A percentile compares a stretch with the other conserved stretches of the same genome.
Evolutionary conservation across 768 basidiomycete genomes (phyloP).

Genomic region (Mycena sanguinolenta): DNA sequence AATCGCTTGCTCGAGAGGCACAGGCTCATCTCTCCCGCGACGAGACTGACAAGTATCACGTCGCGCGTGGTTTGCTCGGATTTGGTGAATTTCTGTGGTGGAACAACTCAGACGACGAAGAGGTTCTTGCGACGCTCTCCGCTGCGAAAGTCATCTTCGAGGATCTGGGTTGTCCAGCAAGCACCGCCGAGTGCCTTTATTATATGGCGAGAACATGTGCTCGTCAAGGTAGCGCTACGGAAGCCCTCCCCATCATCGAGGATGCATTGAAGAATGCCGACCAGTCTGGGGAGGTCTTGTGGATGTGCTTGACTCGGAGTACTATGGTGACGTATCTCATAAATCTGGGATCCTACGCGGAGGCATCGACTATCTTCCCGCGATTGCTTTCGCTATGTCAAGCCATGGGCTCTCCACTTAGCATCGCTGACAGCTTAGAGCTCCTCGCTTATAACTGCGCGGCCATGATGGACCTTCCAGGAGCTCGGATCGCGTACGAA

Average conservation of each 20-base stretch:
- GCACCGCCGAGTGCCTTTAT: slow-evolving; percentile 29
- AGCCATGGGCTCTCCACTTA: neutral
- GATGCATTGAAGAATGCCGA: slow-evolving; percentile 2
- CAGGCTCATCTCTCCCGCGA: neutral
- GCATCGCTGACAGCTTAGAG: slow-evolving; percentile 26
- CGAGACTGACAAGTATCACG: neutral
- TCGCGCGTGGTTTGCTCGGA: neutral
- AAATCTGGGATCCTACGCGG: neutral
- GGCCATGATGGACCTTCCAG: slow-evolving; percentile 18
- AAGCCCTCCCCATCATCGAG: slow-evolving; percentile 11
- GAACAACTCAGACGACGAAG: neutral
- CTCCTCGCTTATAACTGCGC: slow-evolving; percentile 22
- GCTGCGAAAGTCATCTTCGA: slow-evolving; percentile 24
- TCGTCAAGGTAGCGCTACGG: neutral
- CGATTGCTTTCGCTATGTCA: neutral
- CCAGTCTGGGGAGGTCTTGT: neutral
- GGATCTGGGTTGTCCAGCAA: slow-evolving; percentile 16
- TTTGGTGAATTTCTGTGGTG: neutral
- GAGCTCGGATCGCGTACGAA: slow-evolving; percentile 15
- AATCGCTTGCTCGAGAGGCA: neutral
- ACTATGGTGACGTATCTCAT: neutral
- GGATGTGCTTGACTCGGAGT: neutral
- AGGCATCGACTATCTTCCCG: neutral
- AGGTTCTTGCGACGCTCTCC: slow-evolving; percentile 7
- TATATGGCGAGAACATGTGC: slow-evolving; percentile 6